These are phyloP conservation scores for Candida nitratophila DNA, from an alignment of 805 yeast genomes.

Conservation along the genomic window DNA sequence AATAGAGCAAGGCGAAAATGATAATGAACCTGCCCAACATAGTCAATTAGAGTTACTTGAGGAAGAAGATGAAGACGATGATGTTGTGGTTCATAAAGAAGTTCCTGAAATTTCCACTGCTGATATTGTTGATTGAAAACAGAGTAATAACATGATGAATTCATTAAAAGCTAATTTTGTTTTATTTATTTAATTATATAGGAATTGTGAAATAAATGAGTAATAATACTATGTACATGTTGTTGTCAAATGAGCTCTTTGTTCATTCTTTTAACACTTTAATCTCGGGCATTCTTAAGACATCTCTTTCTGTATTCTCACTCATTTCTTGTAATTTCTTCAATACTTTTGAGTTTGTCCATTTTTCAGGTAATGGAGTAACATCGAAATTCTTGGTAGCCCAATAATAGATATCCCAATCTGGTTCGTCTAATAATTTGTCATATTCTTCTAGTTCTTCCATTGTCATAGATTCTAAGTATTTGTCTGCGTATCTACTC, in stretches of 20 bases:
- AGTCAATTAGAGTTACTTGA: slow-evolving; percentile 11
- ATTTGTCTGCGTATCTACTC: slow-evolving; percentile 76
- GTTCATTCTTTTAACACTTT: slow-evolving; percentile 8
- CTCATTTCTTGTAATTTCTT: slow-evolving; percentile 63
- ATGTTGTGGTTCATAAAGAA: slow-evolving; percentile 6
- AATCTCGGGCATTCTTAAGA: slow-evolving; percentile 83
- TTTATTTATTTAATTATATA: too few relatives aligned
- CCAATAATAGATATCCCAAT: slow-evolving; percentile 99
- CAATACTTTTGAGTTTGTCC: slow-evolving; percentile 67
- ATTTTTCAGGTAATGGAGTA: slow-evolving; percentile 81
- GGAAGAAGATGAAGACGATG: slow-evolving; percentile 9
- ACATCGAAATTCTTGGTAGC: slow-evolving; percentile 77
- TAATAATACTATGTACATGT: too few relatives aligned
- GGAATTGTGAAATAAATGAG: too few relatives aligned
- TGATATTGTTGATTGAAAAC: slow-evolving; percentile 34
- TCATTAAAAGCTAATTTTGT: too few relatives aligned
- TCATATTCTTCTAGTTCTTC: slow-evolving; percentile 84
- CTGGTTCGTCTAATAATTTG: slow-evolving; percentile 80
- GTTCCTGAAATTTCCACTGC: slow-evolving; percentile 19
- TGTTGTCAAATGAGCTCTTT: too few relatives aligned
- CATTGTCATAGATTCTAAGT: slow-evolving; percentile 49
- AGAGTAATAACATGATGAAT: background rate
- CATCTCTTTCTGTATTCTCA: slow-evolving; percentile 60
- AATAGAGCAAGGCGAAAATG: slow-evolving; percentile 5
- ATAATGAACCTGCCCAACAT: slow-evolving; percentile 1